phyloP scores from a whole-genome alignment of 306 rosid species.

The Vigna nakashimae region DNA sequence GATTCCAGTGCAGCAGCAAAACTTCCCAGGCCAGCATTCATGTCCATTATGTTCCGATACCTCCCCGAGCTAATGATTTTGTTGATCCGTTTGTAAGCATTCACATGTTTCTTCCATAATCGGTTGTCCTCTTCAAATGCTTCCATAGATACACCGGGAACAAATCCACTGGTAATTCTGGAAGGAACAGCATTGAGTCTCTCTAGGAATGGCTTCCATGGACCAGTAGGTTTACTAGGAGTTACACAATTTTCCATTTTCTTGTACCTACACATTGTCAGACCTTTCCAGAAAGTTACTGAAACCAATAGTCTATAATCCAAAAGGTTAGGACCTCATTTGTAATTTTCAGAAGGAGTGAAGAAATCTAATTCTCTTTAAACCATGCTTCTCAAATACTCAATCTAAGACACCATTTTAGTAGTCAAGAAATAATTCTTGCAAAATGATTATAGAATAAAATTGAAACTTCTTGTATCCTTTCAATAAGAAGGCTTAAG shows the following conservation, averaged over 20 bases:
- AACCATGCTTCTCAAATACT: constrained; percentile 9
- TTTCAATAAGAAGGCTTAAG: constrained; percentile 7
- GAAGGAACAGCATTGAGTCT: constrained; percentile 69
- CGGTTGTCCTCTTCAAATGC: constrained; percentile 61
- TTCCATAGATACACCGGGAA: constrained; percentile 61
- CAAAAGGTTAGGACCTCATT: neutral
- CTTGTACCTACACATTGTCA: constrained; percentile 63
- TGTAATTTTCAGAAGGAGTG: constrained; percentile 19
- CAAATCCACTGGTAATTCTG: constrained; percentile 64
- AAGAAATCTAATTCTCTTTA: constrained; percentile 15
- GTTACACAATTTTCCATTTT: constrained; percentile 73
- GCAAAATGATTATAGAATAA: constrained; percentile 33
- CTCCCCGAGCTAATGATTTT: constrained; percentile 69
- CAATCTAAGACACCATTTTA: constrained; percentile 25
- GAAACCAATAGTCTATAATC: constrained; percentile 35
- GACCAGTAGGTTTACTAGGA: constrained; percentile 49
- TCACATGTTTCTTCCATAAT: constrained; percentile 82
- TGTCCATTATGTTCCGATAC: constrained; percentile 81
- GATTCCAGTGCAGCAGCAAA: constrained; percentile 87
- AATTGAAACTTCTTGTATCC: constrained; percentile 35
- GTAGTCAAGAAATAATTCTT: constrained; percentile 28
- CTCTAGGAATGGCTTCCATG: constrained; percentile 76
- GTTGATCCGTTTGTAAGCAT: constrained; percentile 74
- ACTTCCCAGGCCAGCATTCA: constrained; percentile 92
- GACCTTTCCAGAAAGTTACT: constrained; percentile 35